phyloP scores from a whole-genome alignment of 192 early-diverging fungal species.

The Hyaloraphidium curvatum region DNA sequence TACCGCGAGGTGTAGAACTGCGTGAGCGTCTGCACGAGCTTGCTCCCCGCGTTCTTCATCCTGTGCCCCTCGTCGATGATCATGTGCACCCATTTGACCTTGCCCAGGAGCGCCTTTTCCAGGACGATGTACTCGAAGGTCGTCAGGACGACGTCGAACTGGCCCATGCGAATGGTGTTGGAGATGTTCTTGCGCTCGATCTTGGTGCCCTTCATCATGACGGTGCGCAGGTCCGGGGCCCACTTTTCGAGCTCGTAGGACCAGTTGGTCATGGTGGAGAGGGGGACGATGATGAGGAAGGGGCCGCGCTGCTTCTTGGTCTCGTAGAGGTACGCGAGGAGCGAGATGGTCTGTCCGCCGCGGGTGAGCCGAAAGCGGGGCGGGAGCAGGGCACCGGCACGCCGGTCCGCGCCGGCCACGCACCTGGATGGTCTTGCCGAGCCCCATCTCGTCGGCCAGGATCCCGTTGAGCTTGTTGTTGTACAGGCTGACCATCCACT shows the following conservation, averaged over 20 bases:
- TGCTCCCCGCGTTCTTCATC: slow-evolving; percentile 87
- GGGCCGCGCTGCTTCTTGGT: neutral
- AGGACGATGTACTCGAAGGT: slow-evolving; percentile 95
- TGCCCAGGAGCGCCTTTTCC: slow-evolving; percentile 61
- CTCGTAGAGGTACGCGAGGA: slow-evolving; percentile 3
- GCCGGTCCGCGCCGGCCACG: too few relatives aligned
- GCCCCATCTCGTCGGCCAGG: slow-evolving; percentile 88
- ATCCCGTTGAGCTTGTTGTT: slow-evolving; percentile 97
- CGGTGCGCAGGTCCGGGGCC: neutral
- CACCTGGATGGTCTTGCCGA: slow-evolving; percentile 47
- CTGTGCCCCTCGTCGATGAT: slow-evolving; percentile 99
- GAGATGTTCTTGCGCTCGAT: neutral
- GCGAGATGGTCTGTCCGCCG: slow-evolving; percentile 1
- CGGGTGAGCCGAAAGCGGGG: too few relatives aligned
- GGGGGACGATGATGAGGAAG: slow-evolving; percentile 4
- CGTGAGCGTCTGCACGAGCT: slow-evolving; percentile 66
- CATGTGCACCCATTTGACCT: slow-evolving; percentile 91
- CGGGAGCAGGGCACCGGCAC: too few relatives aligned
- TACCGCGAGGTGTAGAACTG: slow-evolving; percentile 78
- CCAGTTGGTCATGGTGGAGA: slow-evolving; percentile 3
- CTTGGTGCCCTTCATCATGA: neutral
- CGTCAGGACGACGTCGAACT: slow-evolving; percentile 89
- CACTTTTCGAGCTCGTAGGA: slow-evolving; percentile 3
- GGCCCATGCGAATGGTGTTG: slow-evolving; percentile 21
- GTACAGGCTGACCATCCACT: slow-evolving; percentile 99